Conservation (phyloP, 1,139 yeast species). For the Entelexis sorbosivorans region DNA sequence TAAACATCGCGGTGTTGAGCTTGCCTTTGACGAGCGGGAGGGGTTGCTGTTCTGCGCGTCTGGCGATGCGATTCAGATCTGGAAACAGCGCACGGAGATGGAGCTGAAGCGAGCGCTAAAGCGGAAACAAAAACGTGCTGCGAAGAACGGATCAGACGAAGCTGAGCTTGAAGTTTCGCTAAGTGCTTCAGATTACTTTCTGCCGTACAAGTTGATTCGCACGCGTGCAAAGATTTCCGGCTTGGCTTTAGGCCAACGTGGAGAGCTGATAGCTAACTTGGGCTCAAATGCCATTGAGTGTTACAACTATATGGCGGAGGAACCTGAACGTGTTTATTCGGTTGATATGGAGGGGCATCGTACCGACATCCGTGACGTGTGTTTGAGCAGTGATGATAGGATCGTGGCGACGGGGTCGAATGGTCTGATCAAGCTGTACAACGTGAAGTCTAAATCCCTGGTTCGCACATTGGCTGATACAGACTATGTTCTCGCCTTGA, state of each 20-base stretch:
- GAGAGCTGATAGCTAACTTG: slow-evolving; percentile 54
- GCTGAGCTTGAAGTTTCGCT: slow-evolving; percentile 4
- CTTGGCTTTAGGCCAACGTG: slow-evolving; percentile 14
- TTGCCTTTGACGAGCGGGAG: slow-evolving; percentile 29
- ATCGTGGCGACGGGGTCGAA: slow-evolving; percentile 83
- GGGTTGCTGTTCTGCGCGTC: slow-evolving; percentile 18
- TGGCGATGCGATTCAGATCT: slow-evolving; percentile 51
- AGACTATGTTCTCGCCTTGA: slow-evolving; percentile 74
- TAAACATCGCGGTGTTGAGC: slow-evolving; percentile 57
- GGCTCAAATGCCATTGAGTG: slow-evolving; percentile 67
- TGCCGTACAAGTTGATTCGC: slow-evolving; percentile 17
- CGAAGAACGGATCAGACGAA: slow-evolving; percentile 44
- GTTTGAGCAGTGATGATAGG: slow-evolving; percentile 69
- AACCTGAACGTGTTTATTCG: slow-evolving; percentile 40
- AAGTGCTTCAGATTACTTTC: slow-evolving; percentile 13
- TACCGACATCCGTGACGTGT: slow-evolving; percentile 74
- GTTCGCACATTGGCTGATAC: slow-evolving; percentile 69
- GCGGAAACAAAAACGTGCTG: slow-evolving; percentile 68
- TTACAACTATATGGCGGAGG: slow-evolving; percentile 36
- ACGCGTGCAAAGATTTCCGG: slow-evolving; percentile 21
- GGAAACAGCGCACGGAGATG: slow-evolving; percentile 62
- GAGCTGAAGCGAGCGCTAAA: slow-evolving; percentile 71
- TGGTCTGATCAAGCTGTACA: slow-evolving; percentile 85
- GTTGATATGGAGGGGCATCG: slow-evolving; percentile 80
- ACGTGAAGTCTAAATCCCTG: slow-evolving; percentile 58